These are phyloP conservation scores for Ilyonectria mors-panacis DNA, from an alignment of 2,329 filamentous ascomycete genomes.

Conservation along the genomic window DNA sequence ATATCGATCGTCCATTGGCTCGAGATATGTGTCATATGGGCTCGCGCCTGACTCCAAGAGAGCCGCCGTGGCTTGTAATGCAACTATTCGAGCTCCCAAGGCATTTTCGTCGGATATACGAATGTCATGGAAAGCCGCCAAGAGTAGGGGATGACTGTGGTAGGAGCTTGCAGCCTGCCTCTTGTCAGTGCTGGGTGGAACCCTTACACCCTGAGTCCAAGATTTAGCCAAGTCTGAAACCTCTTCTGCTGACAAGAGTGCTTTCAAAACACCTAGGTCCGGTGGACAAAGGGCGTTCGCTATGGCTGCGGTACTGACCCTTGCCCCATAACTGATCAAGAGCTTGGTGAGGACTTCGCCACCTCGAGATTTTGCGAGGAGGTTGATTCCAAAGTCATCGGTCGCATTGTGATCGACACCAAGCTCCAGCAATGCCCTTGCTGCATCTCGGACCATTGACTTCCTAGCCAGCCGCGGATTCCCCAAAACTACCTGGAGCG, in stretches of 20 bases:
- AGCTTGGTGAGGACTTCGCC: slow-evolving; percentile 23
- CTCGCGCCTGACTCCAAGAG: slow-evolving; percentile 27
- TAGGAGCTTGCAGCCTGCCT: background rate
- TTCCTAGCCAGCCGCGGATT: background rate
- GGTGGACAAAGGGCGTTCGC: background rate
- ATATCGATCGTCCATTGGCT: background rate
- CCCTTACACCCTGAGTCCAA: slow-evolving; percentile 16
- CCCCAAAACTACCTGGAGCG: slow-evolving; percentile 27
- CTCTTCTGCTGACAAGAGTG: slow-evolving; percentile 27
- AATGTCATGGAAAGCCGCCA: background rate
- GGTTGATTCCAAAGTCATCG: slow-evolving; percentile 8
- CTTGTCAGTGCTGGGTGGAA: background rate
- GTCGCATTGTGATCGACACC: slow-evolving; percentile 34
- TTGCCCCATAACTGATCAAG: slow-evolving; percentile 31
- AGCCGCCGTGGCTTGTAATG: slow-evolving; percentile 9
- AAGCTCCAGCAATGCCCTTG: slow-evolving; percentile 19
- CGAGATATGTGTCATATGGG: slow-evolving; percentile 18
- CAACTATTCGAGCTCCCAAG: background rate
- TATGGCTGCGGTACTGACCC: slow-evolving; percentile 21
- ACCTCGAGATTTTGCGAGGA: slow-evolving; percentile 24
- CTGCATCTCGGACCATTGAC: background rate
- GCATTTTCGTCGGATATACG: background rate
- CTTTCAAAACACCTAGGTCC: slow-evolving; percentile 6
- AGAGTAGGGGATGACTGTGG: slow-evolving; percentile 18
- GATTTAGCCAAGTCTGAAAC: background rate